A percentile compares a stretch with the other conserved stretches of the same genome.
Conservation (phyloP, 208 protist genomes). For the Herpetomonas muscarum region DNA sequence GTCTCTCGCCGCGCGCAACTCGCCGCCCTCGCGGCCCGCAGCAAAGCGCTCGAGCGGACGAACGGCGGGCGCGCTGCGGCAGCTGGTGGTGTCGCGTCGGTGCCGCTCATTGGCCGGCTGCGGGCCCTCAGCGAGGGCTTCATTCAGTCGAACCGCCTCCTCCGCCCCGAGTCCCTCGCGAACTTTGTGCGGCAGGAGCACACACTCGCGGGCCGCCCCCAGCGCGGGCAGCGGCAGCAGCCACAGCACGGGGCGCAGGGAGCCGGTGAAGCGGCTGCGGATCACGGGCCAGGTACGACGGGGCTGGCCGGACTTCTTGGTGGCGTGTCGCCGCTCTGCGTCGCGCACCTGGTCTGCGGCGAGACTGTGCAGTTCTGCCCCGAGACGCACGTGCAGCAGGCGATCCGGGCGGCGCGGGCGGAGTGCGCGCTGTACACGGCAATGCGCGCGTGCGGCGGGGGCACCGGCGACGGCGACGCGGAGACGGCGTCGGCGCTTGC, state of each 20-base stretch:
- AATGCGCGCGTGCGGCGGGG: slow-evolving; percentile 21
- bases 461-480: no score
- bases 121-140: slow-evolving; percentile 67
- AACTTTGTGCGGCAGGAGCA: slow-evolving; percentile 3
- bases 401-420: slow-evolving; percentile 20
- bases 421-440: slow-evolving; percentile 1
- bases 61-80: slow-evolving; percentile 25
- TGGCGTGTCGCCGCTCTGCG: slow-evolving; percentile 42
- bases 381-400: slow-evolving; percentile 31
- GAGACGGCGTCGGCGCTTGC: no score
- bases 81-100: slow-evolving; percentile 17
- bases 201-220: background rate
- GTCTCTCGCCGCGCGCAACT: slow-evolving; percentile 34
- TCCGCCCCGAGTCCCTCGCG: slow-evolving; percentile 57
- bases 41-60: background rate
- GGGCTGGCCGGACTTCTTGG: background rate
- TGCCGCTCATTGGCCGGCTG: slow-evolving; percentile 42
- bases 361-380: slow-evolving; percentile 58
- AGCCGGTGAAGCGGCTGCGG: background rate
- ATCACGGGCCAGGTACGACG: background rate
- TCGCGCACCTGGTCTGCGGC: slow-evolving; percentile 52
- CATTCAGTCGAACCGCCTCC: slow-evolving; percentile 55
- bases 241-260: background rate
- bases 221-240: background rate
- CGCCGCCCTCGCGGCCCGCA: slow-evolving; percentile 6